Evolutionary conservation across 2,329 filamentous ascomycete genomes (phyloP), one percentile per base, ranked within the genome.

Genomic region (Bipolaris zeicola): DNA sequence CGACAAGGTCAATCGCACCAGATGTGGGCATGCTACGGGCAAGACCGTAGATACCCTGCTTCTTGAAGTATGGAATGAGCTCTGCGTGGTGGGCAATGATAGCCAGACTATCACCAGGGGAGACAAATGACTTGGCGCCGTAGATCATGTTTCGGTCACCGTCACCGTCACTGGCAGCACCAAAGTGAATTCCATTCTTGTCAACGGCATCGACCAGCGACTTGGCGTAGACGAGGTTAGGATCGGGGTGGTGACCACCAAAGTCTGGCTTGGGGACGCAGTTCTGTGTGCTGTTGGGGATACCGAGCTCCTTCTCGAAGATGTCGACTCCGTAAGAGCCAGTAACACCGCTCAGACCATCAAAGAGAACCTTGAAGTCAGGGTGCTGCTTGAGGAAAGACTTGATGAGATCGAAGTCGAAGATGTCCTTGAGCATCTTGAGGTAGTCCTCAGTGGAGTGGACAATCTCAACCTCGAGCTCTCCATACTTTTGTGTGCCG

Each of bases 101-200:
- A 73, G 95, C 95, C 71, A 99, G 83, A 72, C 92, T 96, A 83
- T 99, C 95, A 74, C 95, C 95, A 6, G 95, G 95, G 6, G 94
- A 98, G 60, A 99, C 95, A 74, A 99, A 99, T 42, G 90, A 88
- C 72, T 96, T 94, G 65, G 94, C 93, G 62, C 95, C 95, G 80
- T 99, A 99, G 75, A 99, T 99, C 95, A 99, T 99, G 87, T 99
- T 99, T 69, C 95, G 91, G 83, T 99, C 95, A 71, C 95, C 95
- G 71, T 99, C 95, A 68, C 95, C 95, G 68, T 99, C 95, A 63
- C 91, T 96, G 45, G 95, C 95, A 57, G 95, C 95, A 73, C 95
- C 95, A 70, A 99, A 99, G 74, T 96, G 95, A 64, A 99, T 92
- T 57, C 87, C 86, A 70, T 91, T 88, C 82, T 91, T 91, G 79